phyloP scores from a whole-genome alignment of 2,329 filamentous ascomycete species.

The Xylaria sp. region DNA sequence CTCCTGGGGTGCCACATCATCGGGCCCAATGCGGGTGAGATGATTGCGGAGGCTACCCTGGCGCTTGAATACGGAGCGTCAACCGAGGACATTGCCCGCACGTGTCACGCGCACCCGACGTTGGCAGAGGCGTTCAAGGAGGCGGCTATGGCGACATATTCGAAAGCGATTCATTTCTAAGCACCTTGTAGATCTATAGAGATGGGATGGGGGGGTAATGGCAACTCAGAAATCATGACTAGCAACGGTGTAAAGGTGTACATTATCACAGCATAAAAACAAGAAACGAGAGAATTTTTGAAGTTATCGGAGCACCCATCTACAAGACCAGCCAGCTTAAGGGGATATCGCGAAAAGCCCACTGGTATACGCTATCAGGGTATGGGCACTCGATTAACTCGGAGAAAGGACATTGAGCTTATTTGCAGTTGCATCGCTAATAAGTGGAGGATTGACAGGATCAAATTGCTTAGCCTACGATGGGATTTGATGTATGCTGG shows the following conservation, averaged over 20 bases:
- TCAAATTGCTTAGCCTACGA: background rate
- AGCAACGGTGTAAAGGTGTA: constrained; percentile 52
- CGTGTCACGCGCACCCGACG: constrained; percentile 96
- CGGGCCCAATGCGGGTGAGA: constrained; percentile 94
- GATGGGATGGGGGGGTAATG: constrained; percentile 32
- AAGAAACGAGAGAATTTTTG: constrained; percentile 37
- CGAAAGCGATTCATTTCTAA: constrained; percentile 95
- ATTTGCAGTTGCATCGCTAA: background rate
- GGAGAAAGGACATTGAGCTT: background rate
- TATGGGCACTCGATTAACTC: background rate
- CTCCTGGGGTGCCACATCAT: constrained; percentile 97
- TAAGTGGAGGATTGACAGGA: background rate
- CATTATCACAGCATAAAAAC: constrained; percentile 49
- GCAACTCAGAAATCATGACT: constrained; percentile 38
- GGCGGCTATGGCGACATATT: constrained; percentile 97
- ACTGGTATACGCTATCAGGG: constrained; percentile 3
- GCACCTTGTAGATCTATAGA: constrained; percentile 45
- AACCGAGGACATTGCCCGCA: constrained; percentile 92
- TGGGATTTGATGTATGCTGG: background rate
- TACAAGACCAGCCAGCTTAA: constrained; percentile 2
- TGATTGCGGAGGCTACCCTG: constrained; percentile 97
- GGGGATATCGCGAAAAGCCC: background rate
- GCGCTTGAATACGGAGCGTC: constrained; percentile 97
- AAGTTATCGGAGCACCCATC: constrained; percentile 3
- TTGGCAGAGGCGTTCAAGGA: constrained; percentile 99